Conservation (phyloP, 352 stramenopile species). For the Phytophthora pluvialis region DNA sequence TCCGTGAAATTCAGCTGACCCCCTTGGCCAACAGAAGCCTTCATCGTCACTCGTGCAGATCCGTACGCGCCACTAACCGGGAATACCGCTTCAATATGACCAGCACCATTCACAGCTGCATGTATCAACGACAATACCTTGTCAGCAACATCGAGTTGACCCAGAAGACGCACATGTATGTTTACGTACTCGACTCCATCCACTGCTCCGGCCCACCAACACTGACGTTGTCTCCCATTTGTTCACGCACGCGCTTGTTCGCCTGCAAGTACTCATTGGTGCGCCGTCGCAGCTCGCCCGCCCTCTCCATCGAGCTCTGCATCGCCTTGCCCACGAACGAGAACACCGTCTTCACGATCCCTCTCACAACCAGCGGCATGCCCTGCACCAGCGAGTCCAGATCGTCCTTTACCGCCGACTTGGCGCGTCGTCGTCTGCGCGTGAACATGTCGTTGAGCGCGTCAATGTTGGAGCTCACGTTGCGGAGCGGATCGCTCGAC, state of each 20-base stretch:
- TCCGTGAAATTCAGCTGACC: slow-evolving; percentile 55
- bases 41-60: slow-evolving; percentile 57
- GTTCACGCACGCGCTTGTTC: slow-evolving; percentile 53
- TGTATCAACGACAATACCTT: slow-evolving; percentile 4
- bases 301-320: slow-evolving; percentile 69
- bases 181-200: slow-evolving; percentile 73
- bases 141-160: background rate
- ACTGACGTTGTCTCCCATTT: slow-evolving; percentile 56
- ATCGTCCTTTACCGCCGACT: slow-evolving; percentile 38
- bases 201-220: slow-evolving; percentile 70
- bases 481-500: slow-evolving; percentile 44
- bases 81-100: slow-evolving; percentile 69
- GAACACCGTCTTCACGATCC: slow-evolving; percentile 71
- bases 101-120: slow-evolving; percentile 71
- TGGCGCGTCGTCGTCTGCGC: slow-evolving; percentile 29
- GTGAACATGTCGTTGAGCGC: slow-evolving; percentile 51
- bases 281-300: slow-evolving; percentile 57
- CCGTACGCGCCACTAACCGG: slow-evolving; percentile 49
- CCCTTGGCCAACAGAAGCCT: slow-evolving; percentile 52
- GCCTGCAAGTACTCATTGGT: slow-evolving; percentile 62
- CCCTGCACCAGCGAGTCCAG: slow-evolving; percentile 63
- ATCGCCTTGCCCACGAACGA: slow-evolving; percentile 66
- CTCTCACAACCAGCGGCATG: slow-evolving; percentile 65
- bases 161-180: background rate
- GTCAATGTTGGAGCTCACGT: slow-evolving; percentile 58